Evolutionary conservation across 2,329 filamentous ascomycete genomes (phyloP).

Genomic region (Phyllosticta citrichinensis): DNA sequence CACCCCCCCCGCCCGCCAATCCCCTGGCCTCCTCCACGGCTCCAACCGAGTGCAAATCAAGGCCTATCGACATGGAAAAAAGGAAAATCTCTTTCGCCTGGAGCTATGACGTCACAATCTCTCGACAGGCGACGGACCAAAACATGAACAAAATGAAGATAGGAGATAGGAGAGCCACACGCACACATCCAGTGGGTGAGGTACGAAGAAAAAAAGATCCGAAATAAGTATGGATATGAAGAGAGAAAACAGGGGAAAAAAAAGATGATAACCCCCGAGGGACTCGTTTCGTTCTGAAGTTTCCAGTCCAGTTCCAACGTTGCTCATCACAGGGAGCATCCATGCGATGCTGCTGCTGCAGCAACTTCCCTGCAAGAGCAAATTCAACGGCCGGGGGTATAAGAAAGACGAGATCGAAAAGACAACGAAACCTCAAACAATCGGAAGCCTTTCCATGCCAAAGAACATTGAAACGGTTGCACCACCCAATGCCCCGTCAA

Average conservation of each 20-base stretch:
- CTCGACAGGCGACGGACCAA: neutral
- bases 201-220: neutral
- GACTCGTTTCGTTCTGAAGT: neutral
- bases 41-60: neutral
- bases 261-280: neutral
- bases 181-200: neutral
- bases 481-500: neutral
- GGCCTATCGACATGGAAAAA: neutral
- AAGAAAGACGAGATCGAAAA: neutral
- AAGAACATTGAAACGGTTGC: neutral
- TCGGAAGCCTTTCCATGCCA: neutral
- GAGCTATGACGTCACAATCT: neutral
- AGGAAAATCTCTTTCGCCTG: neutral
- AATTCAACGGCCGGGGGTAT: neutral
- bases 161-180: neutral
- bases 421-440: neutral
- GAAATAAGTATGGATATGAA: neutral
- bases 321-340: neutral
- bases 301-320: neutral
- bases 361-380: neutral
- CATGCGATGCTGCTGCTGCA: neutral
- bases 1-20: neutral
- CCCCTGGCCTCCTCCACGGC: neutral
- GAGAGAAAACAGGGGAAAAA: neutral
- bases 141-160: neutral